These are phyloP conservation scores for Yamadazyma diddensiae DNA, from an alignment of 1,139 yeast genomes.

Conservation along the genomic window DNA sequence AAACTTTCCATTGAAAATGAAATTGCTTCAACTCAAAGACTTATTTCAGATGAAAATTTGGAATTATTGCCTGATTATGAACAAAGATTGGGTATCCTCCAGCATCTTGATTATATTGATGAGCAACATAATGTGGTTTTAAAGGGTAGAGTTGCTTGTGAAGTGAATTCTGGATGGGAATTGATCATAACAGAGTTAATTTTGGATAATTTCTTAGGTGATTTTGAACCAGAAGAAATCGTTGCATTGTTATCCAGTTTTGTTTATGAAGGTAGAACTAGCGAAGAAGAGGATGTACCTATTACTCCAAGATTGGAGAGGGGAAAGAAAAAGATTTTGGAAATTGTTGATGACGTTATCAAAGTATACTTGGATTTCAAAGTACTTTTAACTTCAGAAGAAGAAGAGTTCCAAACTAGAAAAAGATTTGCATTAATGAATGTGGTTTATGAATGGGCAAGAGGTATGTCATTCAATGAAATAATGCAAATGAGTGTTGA, in stretches of 20 bases:
- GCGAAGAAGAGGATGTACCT: constrained; percentile 55
- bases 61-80: constrained; percentile 92
- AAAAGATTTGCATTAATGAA: constrained; percentile 88
- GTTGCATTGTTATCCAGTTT: constrained; percentile 90
- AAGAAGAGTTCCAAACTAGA: constrained; percentile 76
- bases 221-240: constrained; percentile 92
- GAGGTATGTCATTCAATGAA: constrained; percentile 87
- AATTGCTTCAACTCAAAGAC: constrained; percentile 54
- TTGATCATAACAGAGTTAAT: constrained; percentile 84
- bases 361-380: constrained; percentile 64
- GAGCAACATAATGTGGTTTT: constrained; percentile 69
- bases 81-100: constrained; percentile 76
- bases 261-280: constrained; percentile 84
- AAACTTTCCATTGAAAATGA: constrained; percentile 46
- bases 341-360: constrained; percentile 64
- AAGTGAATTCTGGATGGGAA: constrained; percentile 88
- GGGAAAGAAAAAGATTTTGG: constrained; percentile 70
- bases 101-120: constrained; percentile 75
- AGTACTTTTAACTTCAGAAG: constrained; percentile 78
- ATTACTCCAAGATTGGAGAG: constrained; percentile 81
- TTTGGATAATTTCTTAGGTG: constrained; percentile 86
- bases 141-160: constrained; percentile 87
- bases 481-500: constrained; percentile 86
- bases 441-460: constrained; percentile 97
- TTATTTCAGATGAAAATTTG: constrained; percentile 82